A percentile compares a stretch with the other conserved stretches of the same genome.
phyloP scores from a whole-genome alignment of 306 rosid genomes.

The Cucurbita pepo region DNA sequence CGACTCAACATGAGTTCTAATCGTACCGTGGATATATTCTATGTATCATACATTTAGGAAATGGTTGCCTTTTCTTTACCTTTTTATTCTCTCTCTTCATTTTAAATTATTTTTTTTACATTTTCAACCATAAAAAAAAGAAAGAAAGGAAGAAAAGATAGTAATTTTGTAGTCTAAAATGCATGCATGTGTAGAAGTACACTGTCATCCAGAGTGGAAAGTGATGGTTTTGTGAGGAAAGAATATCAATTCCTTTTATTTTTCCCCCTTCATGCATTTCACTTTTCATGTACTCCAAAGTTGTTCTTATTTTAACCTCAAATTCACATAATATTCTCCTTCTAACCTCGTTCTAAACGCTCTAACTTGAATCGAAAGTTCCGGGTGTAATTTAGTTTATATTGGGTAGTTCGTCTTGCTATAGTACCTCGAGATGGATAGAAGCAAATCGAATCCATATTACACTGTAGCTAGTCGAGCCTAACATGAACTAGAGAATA shows the following conservation, averaged over 20 bases:
- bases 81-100: neutral
- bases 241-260: neutral
- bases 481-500: no score
- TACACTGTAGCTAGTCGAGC: no score
- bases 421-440: no score
- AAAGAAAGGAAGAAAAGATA: neutral
- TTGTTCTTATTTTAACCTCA: neutral
- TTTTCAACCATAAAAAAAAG: neutral
- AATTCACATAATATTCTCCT: neutral
- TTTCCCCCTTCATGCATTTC: neutral
- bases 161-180: neutral
- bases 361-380: no score
- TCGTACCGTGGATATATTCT: no score
- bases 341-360: no score
- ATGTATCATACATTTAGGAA: neutral
- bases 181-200: neutral
- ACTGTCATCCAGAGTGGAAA: slow-evolving; percentile 5
- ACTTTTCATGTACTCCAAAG: neutral
- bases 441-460: no score
- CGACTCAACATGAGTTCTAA: no score
- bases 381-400: no score
- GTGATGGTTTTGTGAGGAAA: neutral
- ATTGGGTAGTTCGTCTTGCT: no score
- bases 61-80: neutral
- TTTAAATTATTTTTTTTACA: neutral